Evolutionary conservation across 2,329 filamentous ascomycete genomes (phyloP).

Genomic region (Neofusicoccum laricinum): DNA sequence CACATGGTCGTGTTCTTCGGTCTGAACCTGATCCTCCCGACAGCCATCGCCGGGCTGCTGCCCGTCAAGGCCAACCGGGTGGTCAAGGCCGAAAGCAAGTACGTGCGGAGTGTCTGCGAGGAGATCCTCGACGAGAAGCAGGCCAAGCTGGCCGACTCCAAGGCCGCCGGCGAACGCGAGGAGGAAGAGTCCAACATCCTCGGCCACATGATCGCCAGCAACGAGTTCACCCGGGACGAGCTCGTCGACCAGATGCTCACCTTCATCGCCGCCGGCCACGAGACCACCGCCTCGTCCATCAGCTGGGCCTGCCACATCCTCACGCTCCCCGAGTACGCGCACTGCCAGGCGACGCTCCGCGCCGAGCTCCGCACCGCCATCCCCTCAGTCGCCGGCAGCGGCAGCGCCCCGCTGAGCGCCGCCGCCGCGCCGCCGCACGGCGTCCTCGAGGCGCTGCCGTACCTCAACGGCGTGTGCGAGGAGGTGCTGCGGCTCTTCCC

Average conservation of each 20-base stretch:
- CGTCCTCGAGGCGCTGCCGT: slow-evolving; percentile 31
- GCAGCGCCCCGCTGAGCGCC: not conserved
- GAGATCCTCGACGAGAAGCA: slow-evolving; percentile 44
- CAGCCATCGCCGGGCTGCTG: slow-evolving; percentile 41
- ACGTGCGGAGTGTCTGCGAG: slow-evolving; percentile 33
- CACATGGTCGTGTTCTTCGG: slow-evolving; percentile 25
- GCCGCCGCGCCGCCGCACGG: slow-evolving; percentile 15
- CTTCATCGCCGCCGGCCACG: slow-evolving; percentile 56
- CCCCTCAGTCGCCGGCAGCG: not conserved
- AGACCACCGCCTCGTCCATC: slow-evolving; percentile 68
- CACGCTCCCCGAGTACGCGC: slow-evolving; percentile 60
- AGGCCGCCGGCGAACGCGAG: not conserved
- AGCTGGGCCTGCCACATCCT: slow-evolving; percentile 68
- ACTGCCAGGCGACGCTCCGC: slow-evolving; percentile 56
- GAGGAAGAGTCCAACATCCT: slow-evolving; percentile 31
- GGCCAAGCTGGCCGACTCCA: slow-evolving; percentile 19
- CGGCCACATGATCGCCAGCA: slow-evolving; percentile 45
- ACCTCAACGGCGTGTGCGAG: slow-evolving; percentile 39
- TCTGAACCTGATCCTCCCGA: slow-evolving; percentile 27
- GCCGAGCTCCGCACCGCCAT: slow-evolving; percentile 55
- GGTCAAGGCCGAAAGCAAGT: slow-evolving; percentile 37
- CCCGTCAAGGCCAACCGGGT: slow-evolving; percentile 45
- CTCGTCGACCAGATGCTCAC: slow-evolving; percentile 50
- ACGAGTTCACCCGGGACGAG: slow-evolving; percentile 42
- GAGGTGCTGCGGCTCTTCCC: slow-evolving; percentile 41